Evolutionary conservation across 106 monocot species (phyloP), one percentile per base, ranked within the genome.

Genomic region (Acorus calamus): DNA sequence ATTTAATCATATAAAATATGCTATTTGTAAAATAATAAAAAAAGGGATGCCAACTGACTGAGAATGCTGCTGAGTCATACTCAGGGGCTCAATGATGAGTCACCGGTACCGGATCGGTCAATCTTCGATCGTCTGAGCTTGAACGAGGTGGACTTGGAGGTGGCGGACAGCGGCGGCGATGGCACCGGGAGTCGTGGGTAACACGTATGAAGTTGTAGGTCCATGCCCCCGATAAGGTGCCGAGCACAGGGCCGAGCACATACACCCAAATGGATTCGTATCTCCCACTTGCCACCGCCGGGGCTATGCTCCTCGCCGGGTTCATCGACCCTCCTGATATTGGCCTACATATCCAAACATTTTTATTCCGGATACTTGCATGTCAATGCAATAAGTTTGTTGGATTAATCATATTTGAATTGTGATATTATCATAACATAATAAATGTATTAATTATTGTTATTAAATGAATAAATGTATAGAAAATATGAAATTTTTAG

Each of bases 271-370:
- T 48, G 4, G 60, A 64, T 0, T 79, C 46, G 74, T 63, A 89
- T 2, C 59, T 63, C 50, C 53, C 62, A 79, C 85, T 79, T 2
- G 82, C 89, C 44, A 82, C n/a, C n/a, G 89, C 89, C 14, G 89
- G 89, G 0, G 71, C 89, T 11, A 89, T 44, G 14, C 71, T 85
- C 60, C 89, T 78, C 50, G 79, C 85, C 8, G 89, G 89, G 63
- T 89, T 89, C 89, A 89, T 89, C 44, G 89, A 89, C 47, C 85
- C 89, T 8, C 85, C 89, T 0, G 89, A 89, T 9, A 89, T 65
- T 9, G 85, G 89, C 85, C 89, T 89, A 79, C 75, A 79, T 52
- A 52, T 62, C 5, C 44, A 63, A 7, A 14, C 6, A 5, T 28
- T 7, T 57, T n/a, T n/a, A n/a, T n/a, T n/a, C n/a, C n/a, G n/a